Evolutionary conservation across 139 green algal species (phyloP), one percentile per base, ranked within the genome.

Genomic region (Ulvella scutata): DNA sequence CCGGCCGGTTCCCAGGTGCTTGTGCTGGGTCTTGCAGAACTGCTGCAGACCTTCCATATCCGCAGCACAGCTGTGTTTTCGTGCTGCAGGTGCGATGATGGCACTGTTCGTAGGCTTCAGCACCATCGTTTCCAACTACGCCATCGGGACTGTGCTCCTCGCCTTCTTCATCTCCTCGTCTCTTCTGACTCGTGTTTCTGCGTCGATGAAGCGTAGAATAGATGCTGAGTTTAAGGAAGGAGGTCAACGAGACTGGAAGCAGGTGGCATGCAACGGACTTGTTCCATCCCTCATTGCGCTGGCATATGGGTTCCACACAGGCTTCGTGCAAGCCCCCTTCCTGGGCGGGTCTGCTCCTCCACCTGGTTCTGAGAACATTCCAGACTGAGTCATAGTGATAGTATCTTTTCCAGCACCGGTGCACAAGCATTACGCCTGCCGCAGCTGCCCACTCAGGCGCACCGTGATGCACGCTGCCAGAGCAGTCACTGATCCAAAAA

Each of bases 211-310:
- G 39, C n/a, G 74, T 34, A 72, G 61, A 44, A 76, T 93, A 26
- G 88, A 94, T 51, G 90, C 93, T 33, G 75, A 80, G 2, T 79
- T 83, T 75, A 94, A 91, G 75, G 81, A 82, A 39, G 90, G 85
- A 4, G 91, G 91, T 17, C 88, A 94, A 78, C 77, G 91, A 2
- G 85, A 93, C 74, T 95, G 89, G 88, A 76, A 83, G 43, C 90
- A 96, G 87, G 82, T 91, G 10, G 60, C 83, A 0, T 88, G 81
- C 76, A 89, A 89, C 43, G 81, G 79, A 10, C 62, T 73, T 2
- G 72, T 88, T 17, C 85, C 87, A 29, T 86, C 85, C 17, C 9
- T 84, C 2, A 72, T 91, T 2, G 82, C 84, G 3, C 35, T 89
- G 2, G 79, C 75, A 1, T 89, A 88, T 74, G 84, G 84, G 23